Conservation (phyloP, 2,329 filamentous ascomycete species). For the Penicillium olsonii region DNA sequence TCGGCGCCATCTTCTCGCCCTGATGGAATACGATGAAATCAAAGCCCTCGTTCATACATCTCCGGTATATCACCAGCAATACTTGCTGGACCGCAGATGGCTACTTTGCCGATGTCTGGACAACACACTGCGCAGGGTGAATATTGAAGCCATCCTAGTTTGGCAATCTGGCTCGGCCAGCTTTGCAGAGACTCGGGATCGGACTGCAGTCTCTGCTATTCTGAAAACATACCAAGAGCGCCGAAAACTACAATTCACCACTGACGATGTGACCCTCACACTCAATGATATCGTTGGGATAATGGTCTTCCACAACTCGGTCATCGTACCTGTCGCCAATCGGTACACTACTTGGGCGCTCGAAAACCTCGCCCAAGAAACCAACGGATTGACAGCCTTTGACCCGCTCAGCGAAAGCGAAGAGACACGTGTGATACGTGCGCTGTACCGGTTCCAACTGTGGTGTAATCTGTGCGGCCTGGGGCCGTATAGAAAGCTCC, state of each 20-base stretch:
- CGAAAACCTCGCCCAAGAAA: conserved; percentile 3
- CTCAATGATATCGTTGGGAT: not conserved
- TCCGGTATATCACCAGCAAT: conserved; percentile 16
- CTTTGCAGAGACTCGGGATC: not conserved
- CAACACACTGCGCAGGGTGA: conserved; percentile 16
- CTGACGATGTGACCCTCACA: not conserved
- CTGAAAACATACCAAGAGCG: not conserved
- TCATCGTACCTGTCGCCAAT: conserved; percentile 13
- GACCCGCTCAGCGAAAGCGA: conserved; percentile 8
- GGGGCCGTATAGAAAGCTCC: not conserved
- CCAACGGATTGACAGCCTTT: too few relatives aligned
- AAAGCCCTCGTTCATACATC: conserved; percentile 27
- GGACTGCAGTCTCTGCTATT: not conserved
- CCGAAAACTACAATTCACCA: not conserved
- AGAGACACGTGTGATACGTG: conserved; percentile 12
- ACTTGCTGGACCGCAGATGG: not conserved
- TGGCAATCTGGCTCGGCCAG: conserved; percentile 1
- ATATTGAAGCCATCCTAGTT: conserved; percentile 11
- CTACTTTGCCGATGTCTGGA: conserved; percentile 19
- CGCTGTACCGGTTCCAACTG: conserved; percentile 16
- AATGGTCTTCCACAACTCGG: conserved; percentile 12
- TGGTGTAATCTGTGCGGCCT: conserved; percentile 11
- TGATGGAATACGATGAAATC: conserved; percentile 17
- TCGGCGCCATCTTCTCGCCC: conserved; percentile 18
- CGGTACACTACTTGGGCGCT: conserved; percentile 11